Evolutionary conservation across 176 grass and related monocot genomes (phyloP).

Genomic region (Poa annua): DNA sequence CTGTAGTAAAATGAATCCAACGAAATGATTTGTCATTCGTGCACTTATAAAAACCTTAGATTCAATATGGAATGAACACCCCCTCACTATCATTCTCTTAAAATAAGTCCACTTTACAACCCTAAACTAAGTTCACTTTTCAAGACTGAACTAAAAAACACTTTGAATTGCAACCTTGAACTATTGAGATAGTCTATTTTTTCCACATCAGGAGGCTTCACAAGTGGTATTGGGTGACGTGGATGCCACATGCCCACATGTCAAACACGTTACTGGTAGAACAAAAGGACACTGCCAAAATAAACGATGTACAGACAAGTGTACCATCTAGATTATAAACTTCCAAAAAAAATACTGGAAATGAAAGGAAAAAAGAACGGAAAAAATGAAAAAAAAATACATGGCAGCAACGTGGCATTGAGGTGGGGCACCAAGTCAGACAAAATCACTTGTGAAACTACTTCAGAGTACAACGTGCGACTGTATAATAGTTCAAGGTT

Average conservation of each 20-base stretch:
- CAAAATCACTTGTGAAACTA: not conserved
- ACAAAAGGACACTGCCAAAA: not conserved
- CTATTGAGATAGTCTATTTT: constrained; percentile 4
- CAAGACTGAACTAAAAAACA: not conserved
- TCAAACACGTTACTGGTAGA: not conserved
- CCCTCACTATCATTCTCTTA: not conserved
- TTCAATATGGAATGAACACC: constrained; percentile 31
- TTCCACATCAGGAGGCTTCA: not conserved
- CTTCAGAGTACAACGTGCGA: not conserved
- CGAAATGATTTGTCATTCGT: constrained; percentile 9
- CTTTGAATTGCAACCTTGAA: constrained; percentile 1
- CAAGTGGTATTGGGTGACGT: not conserved
- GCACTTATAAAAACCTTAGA: not conserved
- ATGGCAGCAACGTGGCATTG: too few species aligned
- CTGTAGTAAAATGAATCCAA: not conserved
- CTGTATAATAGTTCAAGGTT: not conserved
- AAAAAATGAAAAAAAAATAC: too few species aligned
- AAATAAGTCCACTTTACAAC: not conserved
- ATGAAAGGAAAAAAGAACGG: not conserved
- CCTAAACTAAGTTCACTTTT: constrained; percentile 4
- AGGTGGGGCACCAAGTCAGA: not conserved
- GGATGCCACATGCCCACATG: not conserved
- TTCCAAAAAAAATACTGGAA: not conserved
- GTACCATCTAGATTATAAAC: not conserved
- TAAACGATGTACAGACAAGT: not conserved